Base-by-base conservation (phyloP, 1,139 yeast species). In the Suhomyces yuchorum region DNA sequence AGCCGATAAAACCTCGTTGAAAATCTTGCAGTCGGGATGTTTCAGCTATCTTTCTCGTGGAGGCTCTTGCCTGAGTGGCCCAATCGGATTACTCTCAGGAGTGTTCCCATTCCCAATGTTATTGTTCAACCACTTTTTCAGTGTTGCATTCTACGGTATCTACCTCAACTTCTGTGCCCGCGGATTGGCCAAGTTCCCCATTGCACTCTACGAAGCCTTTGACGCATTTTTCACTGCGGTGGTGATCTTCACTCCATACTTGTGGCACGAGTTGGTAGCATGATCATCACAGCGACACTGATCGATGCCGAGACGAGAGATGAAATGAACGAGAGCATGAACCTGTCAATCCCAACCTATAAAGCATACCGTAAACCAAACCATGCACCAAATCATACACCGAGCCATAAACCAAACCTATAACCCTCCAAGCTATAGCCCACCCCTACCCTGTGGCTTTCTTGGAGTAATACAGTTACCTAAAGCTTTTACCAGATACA, bases 61-160 rank as follows among this genome's bases (percentile, higher is more conserved):
- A 32, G 98, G 97, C 17, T 83, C 77, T 47, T 87, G 92, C 61
- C 81, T 88, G 22, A 65, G 69, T 18, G 87, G 87, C 9, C 99
- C 99, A 9, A 85, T 90, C 48, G 86, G 91, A 5, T 80, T 95
- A 60, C 77, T 95, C 49, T 79, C 93, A 46, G 99, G 98, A 8
- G 77, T 89, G 63, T 68, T 82, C 49, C 96, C 96, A 40, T 78
- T 75, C 59, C 96, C 97, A 20, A 71, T 81, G 67, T 63, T 82
- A 40, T 75, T 93, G 51, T 85, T 95, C 60, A 81, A 84, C 65
- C 97, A 92, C 58, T 93, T 93, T 66, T 89, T 90, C 68, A 77
- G 87, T 46, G 98, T 93, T 44, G 98, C 97, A 1, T 81, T 92
- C 59, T 92, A 87, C 65, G 80, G 93, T 8, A 82, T 92, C 48